Evolutionary conservation across 768 basidiomycete species (phyloP), one percentile per base, ranked within the genome.

Genomic region (Sporobolomyces roseus): DNA sequence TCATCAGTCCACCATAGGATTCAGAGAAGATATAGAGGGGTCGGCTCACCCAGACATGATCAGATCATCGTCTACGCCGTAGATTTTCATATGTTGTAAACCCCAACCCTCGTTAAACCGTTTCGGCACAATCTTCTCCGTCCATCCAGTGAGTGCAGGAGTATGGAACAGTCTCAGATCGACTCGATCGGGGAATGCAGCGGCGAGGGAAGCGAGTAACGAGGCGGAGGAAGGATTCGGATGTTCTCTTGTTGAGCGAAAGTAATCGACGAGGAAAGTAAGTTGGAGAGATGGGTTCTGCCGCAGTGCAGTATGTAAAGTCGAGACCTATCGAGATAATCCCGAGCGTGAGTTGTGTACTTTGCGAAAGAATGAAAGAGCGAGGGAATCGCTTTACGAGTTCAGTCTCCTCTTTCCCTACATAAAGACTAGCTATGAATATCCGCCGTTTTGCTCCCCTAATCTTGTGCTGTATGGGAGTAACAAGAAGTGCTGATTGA

Each of bases 91-190:
- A 77, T 98, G 96, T 93, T 93, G 97, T 2, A 93, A 91, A 0
- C 93, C 94, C 90, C 93, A 98, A 2, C 93, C 96, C 80, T 99
- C 96, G 74, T 99, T 94, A 79, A 91, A 96, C 61, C 96, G 83
- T 29, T 89, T 87, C 10, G 96, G 96, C 10, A 97, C 87, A 33
- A 94, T 68, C 63, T 82, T 84, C 35, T 89, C 85, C 78, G 90
- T 82, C 32, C 90, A 65, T 1, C 90, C 88, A 23, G 85, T 83
- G 33, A 97, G 82, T 59, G 86, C 89, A 0, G 96, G 94, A 75
- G 90, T 92, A 53, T 90, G 85, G 74, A 92, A 99, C 71, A 98
- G 82, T 43, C 86, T 85, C 13, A 94, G 81, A 66, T 86, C 85
- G 13, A 91, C 86, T 51, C 89, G 84, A 23, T 84, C 79, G 0